Conservation (phyloP, 1,284 basidiomycete genomes). For the Tremellales sp. region DNA sequence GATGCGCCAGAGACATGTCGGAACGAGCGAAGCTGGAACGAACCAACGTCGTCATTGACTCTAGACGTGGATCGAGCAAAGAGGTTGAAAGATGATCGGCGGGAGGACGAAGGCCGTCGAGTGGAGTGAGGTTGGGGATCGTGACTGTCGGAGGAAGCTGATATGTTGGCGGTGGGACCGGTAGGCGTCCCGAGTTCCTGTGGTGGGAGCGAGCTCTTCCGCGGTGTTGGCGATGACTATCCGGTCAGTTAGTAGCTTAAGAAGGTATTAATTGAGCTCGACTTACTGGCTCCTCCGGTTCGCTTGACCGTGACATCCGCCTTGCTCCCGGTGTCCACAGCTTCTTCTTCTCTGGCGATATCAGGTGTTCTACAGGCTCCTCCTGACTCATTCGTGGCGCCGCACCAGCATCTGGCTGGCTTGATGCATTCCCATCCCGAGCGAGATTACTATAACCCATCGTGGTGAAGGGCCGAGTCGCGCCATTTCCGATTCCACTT, state of each 20-base stretch:
- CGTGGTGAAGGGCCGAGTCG: no score
- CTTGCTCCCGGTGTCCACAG: slow-evolving; percentile 22
- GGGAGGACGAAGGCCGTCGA: slow-evolving; percentile 34
- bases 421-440: no score
- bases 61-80: not conserved
- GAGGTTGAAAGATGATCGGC: slow-evolving; percentile 30
- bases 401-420: no score
- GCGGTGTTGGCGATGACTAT: slow-evolving; percentile 9
- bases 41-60: slow-evolving; percentile 24
- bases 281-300: slow-evolving; percentile 6
- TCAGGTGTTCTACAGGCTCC: slow-evolving; percentile 9
- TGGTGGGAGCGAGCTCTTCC: slow-evolving; percentile 1
- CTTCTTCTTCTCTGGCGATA: slow-evolving; percentile 10
- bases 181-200: not conserved
- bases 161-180: not conserved
- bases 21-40: slow-evolving; percentile 45
- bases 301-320: slow-evolving; percentile 13
- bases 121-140: slow-evolving; percentile 17
- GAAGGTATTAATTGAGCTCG: slow-evolving; percentile 4
- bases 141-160: slow-evolving; percentile 3
- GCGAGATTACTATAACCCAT: no score
- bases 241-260: not conserved
- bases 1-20: slow-evolving; percentile 42
- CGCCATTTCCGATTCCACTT: no score
- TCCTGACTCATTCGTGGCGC: not conserved